Evolutionary conservation across 192 early-diverging fungal species (phyloP).

Genomic region (Diversispora epigaea): DNA sequence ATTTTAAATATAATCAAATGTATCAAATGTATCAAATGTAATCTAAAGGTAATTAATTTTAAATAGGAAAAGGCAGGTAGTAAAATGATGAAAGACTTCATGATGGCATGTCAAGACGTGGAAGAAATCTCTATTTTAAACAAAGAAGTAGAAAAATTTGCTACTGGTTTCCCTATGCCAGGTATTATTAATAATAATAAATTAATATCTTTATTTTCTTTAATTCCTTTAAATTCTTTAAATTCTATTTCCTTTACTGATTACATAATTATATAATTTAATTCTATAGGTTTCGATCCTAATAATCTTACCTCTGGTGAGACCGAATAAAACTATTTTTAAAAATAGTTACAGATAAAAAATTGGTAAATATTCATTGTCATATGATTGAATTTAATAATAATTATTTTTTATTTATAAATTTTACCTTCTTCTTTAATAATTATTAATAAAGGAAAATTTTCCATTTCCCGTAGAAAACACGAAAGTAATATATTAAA

Average conservation of each 20-base stretch:
- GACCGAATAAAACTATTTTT: background rate
- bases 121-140: slow-evolving; percentile 80
- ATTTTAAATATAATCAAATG: background rate
- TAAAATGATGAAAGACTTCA: slow-evolving; percentile 99
- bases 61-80: slow-evolving; percentile 62
- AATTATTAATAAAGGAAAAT: too few species aligned
- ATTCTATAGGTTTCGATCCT: slow-evolving; percentile 13
- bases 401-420: too few species aligned
- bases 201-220: background rate
- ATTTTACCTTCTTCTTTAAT: too few species aligned
- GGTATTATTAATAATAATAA: slow-evolving; percentile 44
- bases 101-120: slow-evolving; percentile 73
- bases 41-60: background rate
- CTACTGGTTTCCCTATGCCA: slow-evolving; percentile 96
- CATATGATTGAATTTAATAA: too few species aligned
- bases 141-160: slow-evolving; percentile 90
- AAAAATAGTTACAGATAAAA: background rate
- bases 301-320: background rate
- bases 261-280: background rate
- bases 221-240: background rate
- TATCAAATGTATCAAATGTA: background rate
- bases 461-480: too few species aligned
- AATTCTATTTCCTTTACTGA: background rate
- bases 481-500: too few species aligned
- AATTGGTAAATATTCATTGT: background rate